Base-by-base conservation (phyloP, 495 filamentous ascomycete genomes). In the Aspergillus sclerotioniger region DNA sequence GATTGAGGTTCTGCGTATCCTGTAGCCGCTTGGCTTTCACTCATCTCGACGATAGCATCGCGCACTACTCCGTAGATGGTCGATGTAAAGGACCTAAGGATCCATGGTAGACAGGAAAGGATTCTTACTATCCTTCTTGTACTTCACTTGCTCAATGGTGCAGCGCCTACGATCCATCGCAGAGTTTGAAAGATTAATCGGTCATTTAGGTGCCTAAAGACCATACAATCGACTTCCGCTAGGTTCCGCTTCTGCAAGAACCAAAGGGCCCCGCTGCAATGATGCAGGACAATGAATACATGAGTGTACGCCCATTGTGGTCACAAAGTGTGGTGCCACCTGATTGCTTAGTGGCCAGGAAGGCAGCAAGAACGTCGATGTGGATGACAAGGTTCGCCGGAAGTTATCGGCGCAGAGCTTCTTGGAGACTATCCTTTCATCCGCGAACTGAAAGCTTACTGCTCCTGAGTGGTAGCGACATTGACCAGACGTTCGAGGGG, bases 351-450 rank as follows among this genome's bases (percentile, higher is more conserved):
- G 47, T 31, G 19, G 31, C 28, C 10, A 50, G 19, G 25, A 50
- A 50, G 31, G 47, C 21, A 32, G 47, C 15, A 50, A 32, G 46
- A 13, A 32, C 7, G 21, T 50, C 9, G 15, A 12, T 50, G 10
- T 32, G 47, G 9, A 15, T 50, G 47, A 41, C 47, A 31, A 31
- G 15, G 15, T 13, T 8, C 21, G 16, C 31, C 47, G 47, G 47
- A 50, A 50, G 28, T 32, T 2, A 10, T 50, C 47, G 28, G 47
- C 31, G 21, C 6, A 50, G 29, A 32, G 25, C 47, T 31, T 7
- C 15, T 13, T 50, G 47, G 17, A 50, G 15, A 50, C 21, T 16
- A 28, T 32, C 47, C 47, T n/a, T 50, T 32, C 47, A 50, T 50
- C 47, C 47, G 47, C 31, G 15, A n/a, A 16, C 8, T 31, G 28